Evolutionary conservation across 371 early-diverging fungal species (phyloP).

Genomic region (Syncephalastrum contaminatum): DNA sequence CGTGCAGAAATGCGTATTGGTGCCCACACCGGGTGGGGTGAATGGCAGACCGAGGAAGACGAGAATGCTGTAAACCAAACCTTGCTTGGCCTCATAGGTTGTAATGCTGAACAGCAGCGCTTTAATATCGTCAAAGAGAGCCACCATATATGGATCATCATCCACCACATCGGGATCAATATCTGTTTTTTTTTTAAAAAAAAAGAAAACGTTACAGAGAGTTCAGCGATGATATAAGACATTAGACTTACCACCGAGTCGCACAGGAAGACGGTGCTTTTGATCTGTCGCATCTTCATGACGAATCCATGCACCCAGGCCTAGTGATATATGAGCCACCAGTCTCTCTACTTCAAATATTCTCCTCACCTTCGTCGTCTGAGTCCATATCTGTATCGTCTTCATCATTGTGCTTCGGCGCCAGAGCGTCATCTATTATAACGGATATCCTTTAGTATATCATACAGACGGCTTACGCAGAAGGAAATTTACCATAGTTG

Average conservation of each 20-base stretch:
- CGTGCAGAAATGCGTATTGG: conserved; percentile 44
- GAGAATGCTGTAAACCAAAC: conserved; percentile 53
- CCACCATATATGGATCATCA: conserved; percentile 70
- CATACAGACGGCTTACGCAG: neutral
- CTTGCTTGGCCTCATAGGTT: conserved; percentile 32
- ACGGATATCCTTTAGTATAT: too few species aligned
- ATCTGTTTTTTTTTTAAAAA: conserved; percentile 8
- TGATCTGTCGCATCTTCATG: too few species aligned
- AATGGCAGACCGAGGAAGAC: conserved; percentile 54
- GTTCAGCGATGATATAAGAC: too few species aligned
- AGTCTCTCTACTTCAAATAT: too few species aligned
- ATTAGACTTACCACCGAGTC: too few species aligned
- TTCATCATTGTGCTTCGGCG: too few species aligned
- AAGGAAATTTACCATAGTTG: conserved; percentile 17
- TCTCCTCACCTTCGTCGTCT: too few species aligned
- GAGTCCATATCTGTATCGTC: too few species aligned
- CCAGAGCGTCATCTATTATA: too few species aligned
- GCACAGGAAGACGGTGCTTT: too few species aligned
- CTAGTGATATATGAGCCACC: too few species aligned
- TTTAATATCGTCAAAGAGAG: conserved; percentile 73
- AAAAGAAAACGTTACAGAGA: neutral
- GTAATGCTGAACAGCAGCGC: conserved; percentile 59
- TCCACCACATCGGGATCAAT: conserved; percentile 32
- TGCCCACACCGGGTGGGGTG: conserved; percentile 53
- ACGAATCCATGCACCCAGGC: too few species aligned